Conservation (phyloP, 768 basidiomycete genomes). For the Russula vinacea region DNA sequence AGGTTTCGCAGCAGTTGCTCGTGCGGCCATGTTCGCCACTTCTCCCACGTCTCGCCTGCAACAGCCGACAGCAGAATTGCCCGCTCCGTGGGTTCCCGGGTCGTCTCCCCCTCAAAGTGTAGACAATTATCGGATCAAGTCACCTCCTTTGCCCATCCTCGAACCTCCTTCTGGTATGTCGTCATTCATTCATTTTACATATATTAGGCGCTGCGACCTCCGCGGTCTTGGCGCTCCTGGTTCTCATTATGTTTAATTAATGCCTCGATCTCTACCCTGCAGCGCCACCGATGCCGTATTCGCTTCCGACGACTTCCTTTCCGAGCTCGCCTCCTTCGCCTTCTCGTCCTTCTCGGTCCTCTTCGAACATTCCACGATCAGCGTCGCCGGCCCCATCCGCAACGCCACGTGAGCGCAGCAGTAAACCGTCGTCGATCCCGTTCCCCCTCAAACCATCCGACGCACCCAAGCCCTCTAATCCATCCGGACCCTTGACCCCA, state of each 20-base stretch:
- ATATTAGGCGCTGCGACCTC: conserved; percentile 5
- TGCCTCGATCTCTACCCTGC: background rate
- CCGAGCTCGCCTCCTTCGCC: background rate
- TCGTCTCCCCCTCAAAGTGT: conserved; percentile 16
- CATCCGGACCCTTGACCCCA: conserved; percentile 33
- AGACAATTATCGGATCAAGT: conserved; percentile 31
- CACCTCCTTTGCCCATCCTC: conserved; percentile 36
- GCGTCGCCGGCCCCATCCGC: conserved; percentile 24
- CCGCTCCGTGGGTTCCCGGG: conserved; percentile 1
- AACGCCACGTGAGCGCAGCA: conserved; percentile 11
- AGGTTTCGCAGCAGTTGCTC: conserved; percentile 74
- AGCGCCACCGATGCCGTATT: conserved; percentile 23
- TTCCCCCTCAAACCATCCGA: conserved; percentile 31
- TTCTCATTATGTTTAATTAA: conserved; percentile 14
- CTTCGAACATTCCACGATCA: conserved; percentile 23
- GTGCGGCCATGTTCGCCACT: conserved; percentile 51
- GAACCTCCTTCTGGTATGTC: conserved; percentile 17
- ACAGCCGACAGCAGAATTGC: conserved; percentile 9
- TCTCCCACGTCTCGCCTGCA: conserved; percentile 8
- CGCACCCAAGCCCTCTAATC: conserved; percentile 27
- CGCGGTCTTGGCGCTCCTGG: conserved; percentile 5
- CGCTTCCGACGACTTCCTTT: background rate
- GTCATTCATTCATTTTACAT: conserved; percentile 26
- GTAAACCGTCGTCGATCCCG: conserved; percentile 28
- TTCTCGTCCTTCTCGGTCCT: conserved; percentile 5